These are phyloP conservation scores for Zasmidium cellare DNA, from an alignment of 2,329 filamentous ascomycete species.

Conservation along the genomic window DNA sequence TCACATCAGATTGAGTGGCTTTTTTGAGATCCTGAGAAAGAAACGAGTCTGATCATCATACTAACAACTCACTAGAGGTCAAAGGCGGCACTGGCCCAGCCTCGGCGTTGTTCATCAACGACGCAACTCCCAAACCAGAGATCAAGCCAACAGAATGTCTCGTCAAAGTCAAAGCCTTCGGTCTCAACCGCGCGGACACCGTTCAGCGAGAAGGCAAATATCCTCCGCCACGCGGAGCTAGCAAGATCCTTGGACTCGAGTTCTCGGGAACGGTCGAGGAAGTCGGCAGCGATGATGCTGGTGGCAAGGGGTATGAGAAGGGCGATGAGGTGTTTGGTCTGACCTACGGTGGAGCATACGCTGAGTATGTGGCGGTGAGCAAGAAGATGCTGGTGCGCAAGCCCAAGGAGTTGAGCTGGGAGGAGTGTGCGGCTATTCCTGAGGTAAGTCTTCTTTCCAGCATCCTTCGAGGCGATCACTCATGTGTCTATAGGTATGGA, in stretches of 20 bases:
- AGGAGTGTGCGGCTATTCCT: constrained; percentile 74
- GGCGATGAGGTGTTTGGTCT: constrained; percentile 86
- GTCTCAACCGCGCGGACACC: constrained; percentile 77
- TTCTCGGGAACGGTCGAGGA: constrained; percentile 68
- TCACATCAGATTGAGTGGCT: too few species aligned
- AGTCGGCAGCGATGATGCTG: constrained; percentile 49
- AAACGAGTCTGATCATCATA: too few species aligned
- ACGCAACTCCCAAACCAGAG: constrained; percentile 49
- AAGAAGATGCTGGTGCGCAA: constrained; percentile 79
- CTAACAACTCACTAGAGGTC: constrained; percentile 43
- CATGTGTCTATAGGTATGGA: constrained; percentile 62
- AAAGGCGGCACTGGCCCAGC: constrained; percentile 55
- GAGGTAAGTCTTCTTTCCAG: constrained; percentile 52
- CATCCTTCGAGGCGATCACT: background rate
- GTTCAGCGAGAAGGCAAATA: constrained; percentile 71
- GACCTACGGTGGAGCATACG: constrained; percentile 84
- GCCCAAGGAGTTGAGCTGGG: constrained; percentile 68
- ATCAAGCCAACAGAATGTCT: constrained; percentile 65
- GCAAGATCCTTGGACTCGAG: constrained; percentile 70
- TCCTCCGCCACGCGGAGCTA: constrained; percentile 65
- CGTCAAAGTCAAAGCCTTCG: constrained; percentile 65
- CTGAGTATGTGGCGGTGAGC: constrained; percentile 74
- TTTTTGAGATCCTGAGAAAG: too few species aligned
- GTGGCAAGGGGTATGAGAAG: constrained; percentile 54
- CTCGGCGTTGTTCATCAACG: constrained; percentile 54